A percentile compares a stretch with the other conserved stretches of the same genome.
These are phyloP conservation scores for Hypholoma fasciculare DNA, from an alignment of 768 basidiomycete species.

Conservation along the genomic window DNA sequence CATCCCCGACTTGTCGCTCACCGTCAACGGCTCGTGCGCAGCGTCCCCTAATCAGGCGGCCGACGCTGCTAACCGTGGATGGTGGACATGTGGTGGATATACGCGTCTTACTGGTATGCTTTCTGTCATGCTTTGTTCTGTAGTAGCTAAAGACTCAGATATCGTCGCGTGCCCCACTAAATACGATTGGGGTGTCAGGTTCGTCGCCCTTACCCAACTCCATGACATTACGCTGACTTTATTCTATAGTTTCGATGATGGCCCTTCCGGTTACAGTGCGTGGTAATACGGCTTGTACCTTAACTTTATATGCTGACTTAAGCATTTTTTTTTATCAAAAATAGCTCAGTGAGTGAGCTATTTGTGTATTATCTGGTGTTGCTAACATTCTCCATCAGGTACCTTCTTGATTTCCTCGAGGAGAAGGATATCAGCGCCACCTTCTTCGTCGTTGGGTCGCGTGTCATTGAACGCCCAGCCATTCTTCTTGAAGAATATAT, in stretches of 20 bases:
- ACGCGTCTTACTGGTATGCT: conserved; percentile 48
- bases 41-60: conserved; percentile 54
- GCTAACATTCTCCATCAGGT: conserved; percentile 30
- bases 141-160: conserved; percentile 31
- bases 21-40: conserved; percentile 58
- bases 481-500: conserved; percentile 82
- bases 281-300: conserved; percentile 14
- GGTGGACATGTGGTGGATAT: conserved; percentile 89
- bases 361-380: not conserved
- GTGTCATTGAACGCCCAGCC: conserved; percentile 74
- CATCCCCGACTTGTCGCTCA: conserved; percentile 65
- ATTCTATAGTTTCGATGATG: conserved; percentile 72
- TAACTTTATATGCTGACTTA: conserved; percentile 6
- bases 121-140: not conserved
- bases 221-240: conserved; percentile 4
- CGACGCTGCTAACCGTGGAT: conserved; percentile 61
- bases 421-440: conserved; percentile 70
- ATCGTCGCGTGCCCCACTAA: conserved; percentile 69
- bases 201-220: conserved; percentile 3
- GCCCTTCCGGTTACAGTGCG: conserved; percentile 82
- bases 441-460: conserved; percentile 90
- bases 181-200: conserved; percentile 75
- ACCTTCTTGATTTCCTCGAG: conserved; percentile 70
- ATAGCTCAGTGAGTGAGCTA: conserved; percentile 47
- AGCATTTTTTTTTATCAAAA: conserved; percentile 7